These are phyloP conservation scores for Colletotrichum phormii DNA, from an alignment of 2,329 filamentous ascomycete species.

Conservation along the genomic window DNA sequence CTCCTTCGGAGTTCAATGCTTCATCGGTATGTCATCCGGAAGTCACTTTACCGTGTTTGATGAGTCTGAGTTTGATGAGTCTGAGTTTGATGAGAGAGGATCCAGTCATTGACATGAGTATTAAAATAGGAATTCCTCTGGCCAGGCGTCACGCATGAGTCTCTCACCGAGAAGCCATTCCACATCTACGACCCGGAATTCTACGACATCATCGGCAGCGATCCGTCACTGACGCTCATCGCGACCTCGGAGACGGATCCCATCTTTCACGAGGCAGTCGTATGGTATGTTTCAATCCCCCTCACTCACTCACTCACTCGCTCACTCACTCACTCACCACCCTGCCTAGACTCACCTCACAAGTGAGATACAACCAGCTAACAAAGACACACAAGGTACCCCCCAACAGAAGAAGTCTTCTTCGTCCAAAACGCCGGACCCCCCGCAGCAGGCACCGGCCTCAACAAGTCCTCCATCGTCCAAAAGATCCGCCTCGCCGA, in stretches of 20 bases:
- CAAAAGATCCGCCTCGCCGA: slow-evolving; percentile 61
- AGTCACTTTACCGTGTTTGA: too few relatives aligned
- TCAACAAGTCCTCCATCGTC: slow-evolving; percentile 63
- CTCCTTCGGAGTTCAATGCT: slow-evolving; percentile 50
- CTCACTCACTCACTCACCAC: too few relatives aligned
- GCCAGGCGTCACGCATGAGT: slow-evolving; percentile 54
- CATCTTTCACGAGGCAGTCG: slow-evolving; percentile 66
- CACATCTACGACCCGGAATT: slow-evolving; percentile 64
- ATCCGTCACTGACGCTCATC: slow-evolving; percentile 62
- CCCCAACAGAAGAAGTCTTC: slow-evolving; percentile 62
- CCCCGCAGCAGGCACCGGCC: slow-evolving; percentile 58
- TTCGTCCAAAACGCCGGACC: slow-evolving; percentile 65
- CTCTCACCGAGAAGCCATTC: slow-evolving; percentile 52
- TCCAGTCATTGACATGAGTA: not conserved
- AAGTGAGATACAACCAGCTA: too few relatives aligned
- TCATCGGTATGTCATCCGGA: slow-evolving; percentile 45
- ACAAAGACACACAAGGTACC: slow-evolving; percentile 40
- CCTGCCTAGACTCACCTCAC: too few relatives aligned
- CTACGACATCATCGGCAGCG: slow-evolving; percentile 58
- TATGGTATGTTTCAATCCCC: slow-evolving; percentile 50
- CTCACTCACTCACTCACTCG: too few relatives aligned
- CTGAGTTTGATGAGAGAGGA: too few relatives aligned
- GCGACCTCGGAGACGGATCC: slow-evolving; percentile 57
- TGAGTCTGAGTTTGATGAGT: too few relatives aligned
- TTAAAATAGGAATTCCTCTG: slow-evolving; percentile 53